A percentile compares a stretch with the other conserved stretches of the same genome.
Evolutionary conservation across 2,329 filamentous ascomycete species (phyloP).

Genomic region (Aspergillus luchuensis): DNA sequence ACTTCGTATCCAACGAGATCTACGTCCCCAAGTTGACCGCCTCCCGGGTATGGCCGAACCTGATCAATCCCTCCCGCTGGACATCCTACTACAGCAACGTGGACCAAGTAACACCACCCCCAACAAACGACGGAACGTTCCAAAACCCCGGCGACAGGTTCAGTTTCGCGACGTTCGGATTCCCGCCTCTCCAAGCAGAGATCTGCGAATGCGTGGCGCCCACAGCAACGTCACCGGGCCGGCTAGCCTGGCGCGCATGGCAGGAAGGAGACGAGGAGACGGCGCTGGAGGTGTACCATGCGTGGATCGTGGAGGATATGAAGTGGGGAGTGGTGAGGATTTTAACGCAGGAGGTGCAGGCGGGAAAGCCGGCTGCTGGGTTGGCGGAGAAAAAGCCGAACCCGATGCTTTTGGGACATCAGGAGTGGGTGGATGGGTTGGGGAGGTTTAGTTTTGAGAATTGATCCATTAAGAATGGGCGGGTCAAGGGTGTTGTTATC

Average conservation of each 20-base stretch:
- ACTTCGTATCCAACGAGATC: constrained; percentile 14
- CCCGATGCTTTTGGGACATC: constrained; percentile 10
- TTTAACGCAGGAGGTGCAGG: constrained; percentile 11
- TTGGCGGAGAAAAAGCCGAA: constrained; percentile 8
- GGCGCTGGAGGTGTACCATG: constrained; percentile 10
- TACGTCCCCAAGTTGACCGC: constrained; percentile 2
- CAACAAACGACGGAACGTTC: neutral
- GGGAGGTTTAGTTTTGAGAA: constrained; percentile 49
- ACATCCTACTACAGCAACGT: constrained; percentile 11
- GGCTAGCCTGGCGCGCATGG: constrained; percentile 9
- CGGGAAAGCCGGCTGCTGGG: constrained; percentile 8
- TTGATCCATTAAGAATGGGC: too few species aligned
- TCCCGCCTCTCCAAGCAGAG: constrained; percentile 6
- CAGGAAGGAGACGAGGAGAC: constrained; percentile 11
- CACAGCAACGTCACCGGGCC: neutral
- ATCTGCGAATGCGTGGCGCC: constrained; percentile 1
- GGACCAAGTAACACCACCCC: constrained; percentile 6
- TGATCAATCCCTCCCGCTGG: neutral
- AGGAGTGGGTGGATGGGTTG: constrained; percentile 10
- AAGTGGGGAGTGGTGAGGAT: constrained; percentile 7
- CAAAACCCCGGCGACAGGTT: constrained; percentile 4
- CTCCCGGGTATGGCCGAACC: constrained; percentile 2
- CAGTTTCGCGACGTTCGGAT: constrained; percentile 9
- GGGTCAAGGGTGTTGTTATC: neutral
- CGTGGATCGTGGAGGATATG: constrained; percentile 11